Percentiles rank a stretch among this genome's conserved stretches.
phyloP scores from a whole-genome alignment of 2,329 filamentous ascomycete species.

The Fusarium sp. region DNA sequence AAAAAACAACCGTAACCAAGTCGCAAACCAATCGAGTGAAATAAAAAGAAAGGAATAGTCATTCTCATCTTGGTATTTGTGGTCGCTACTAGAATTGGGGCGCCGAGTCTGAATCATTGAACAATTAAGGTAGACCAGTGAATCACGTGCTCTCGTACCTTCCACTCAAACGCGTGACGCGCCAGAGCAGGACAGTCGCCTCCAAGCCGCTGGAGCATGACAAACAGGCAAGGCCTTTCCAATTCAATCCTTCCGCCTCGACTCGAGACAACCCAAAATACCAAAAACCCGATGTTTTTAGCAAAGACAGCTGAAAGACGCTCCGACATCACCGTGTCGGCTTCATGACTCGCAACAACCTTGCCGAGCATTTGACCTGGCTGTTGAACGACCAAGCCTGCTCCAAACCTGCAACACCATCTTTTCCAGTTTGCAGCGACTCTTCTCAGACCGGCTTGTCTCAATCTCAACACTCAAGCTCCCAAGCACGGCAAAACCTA shows the following conservation, averaged over 20 bases:
- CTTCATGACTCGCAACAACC: constrained; percentile 73
- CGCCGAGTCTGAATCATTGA: constrained; percentile 12
- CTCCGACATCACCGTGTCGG: constrained; percentile 46
- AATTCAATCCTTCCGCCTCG: constrained; percentile 13
- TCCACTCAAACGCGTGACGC: constrained; percentile 48
- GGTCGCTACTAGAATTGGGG: neutral
- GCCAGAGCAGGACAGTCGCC: constrained; percentile 34
- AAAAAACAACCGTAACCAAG: neutral
- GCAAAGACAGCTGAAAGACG: constrained; percentile 33
- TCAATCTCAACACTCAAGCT: constrained; percentile 40
- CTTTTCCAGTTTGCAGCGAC: constrained; percentile 50
- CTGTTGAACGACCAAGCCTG: constrained; percentile 61
- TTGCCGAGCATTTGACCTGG: constrained; percentile 68
- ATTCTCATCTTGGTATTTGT: neutral
- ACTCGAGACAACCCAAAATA: constrained; percentile 12
- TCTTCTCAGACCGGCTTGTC: constrained; percentile 39
- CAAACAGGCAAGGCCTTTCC: constrained; percentile 37
- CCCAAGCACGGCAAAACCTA: constrained; percentile 10
- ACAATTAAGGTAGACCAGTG: constrained; percentile 4
- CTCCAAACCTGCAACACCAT: constrained; percentile 54
- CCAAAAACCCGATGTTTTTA: constrained; percentile 41
- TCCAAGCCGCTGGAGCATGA: constrained; percentile 31
- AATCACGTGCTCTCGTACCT: constrained; percentile 45
- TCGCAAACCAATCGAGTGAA: neutral
- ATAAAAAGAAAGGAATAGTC: neutral